Conservation (phyloP, 2,329 filamentous ascomycete genomes). For the Epichloe amarillans region DNA sequence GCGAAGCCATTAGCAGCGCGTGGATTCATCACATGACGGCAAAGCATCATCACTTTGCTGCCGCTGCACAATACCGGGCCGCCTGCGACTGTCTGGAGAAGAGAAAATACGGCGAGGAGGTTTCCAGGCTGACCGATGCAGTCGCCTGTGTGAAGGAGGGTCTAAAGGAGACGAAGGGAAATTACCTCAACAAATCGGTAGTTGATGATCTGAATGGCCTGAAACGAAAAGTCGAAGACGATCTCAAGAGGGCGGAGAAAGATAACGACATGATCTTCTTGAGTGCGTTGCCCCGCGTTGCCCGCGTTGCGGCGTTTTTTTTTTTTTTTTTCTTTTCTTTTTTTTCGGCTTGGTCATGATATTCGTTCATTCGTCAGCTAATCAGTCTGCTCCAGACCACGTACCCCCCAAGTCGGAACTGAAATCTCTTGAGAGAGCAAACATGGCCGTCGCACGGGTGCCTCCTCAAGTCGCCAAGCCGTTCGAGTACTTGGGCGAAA, state of each 20-base stretch:
- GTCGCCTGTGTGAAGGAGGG: conserved; percentile 74
- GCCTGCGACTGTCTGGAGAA: conserved; percentile 88
- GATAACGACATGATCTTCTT: conserved; percentile 96
- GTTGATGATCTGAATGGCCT: conserved; percentile 70
- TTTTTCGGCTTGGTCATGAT: too few relatives aligned
- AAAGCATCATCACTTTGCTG: conserved; percentile 94
- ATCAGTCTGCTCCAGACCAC: conserved; percentile 35
- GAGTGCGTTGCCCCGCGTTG: conserved; percentile 30
- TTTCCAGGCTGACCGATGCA: conserved; percentile 73
- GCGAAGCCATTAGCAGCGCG: conserved; percentile 76
- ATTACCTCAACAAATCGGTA: conserved; percentile 70
- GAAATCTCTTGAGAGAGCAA: conserved; percentile 70
- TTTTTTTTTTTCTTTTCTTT: too few relatives aligned
- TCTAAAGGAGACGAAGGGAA: conserved; percentile 60
- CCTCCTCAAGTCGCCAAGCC: conserved; percentile 75
- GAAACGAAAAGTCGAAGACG: conserved; percentile 71
- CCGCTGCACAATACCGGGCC: conserved; percentile 83
- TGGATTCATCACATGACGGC: conserved; percentile 98
- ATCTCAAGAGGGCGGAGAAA: conserved; percentile 82
- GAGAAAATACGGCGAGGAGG: conserved; percentile 87
- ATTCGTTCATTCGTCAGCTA: conserved; percentile 11
- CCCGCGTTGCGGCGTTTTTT: background rate
- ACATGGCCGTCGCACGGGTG: conserved; percentile 70
- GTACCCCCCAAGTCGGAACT: conserved; percentile 90
- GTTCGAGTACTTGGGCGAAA: conserved; percentile 65